These are phyloP conservation scores for Globisporangium paddicum DNA, from an alignment of 352 stramenopile species.

Conservation along the genomic window DNA sequence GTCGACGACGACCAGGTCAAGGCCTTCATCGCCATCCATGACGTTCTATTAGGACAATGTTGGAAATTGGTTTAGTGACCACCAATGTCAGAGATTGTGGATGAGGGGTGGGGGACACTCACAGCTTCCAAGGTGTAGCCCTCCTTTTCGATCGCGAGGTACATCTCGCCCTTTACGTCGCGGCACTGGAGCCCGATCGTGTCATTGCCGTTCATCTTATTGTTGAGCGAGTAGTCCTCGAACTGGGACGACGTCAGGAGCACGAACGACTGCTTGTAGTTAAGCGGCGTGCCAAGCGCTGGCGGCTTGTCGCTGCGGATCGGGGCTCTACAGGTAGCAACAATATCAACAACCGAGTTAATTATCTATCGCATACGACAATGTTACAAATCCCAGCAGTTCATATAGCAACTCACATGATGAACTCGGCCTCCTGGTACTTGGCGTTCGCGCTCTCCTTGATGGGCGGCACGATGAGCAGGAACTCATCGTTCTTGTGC, in stretches of 20 bases:
- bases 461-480: constrained; percentile 52
- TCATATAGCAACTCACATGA: constrained; percentile 36
- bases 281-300: constrained; percentile 38
- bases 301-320: constrained; percentile 49
- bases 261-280: constrained; percentile 66
- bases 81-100: neutral
- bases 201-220: constrained; percentile 60
- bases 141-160: constrained; percentile 56
- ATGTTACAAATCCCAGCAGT: no score
- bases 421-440: constrained; percentile 61
- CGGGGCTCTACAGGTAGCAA: constrained; percentile 17
- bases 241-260: constrained; percentile 53
- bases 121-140: constrained; percentile 39
- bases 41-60: constrained; percentile 21
- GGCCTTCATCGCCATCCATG: constrained; percentile 30
- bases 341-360: neutral
- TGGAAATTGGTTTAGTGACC: neutral
- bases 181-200: constrained; percentile 47
- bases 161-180: constrained; percentile 68
- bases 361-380: neutral
- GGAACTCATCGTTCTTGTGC: constrained; percentile 34
- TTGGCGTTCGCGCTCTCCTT: constrained; percentile 35
- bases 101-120: constrained; percentile 1
- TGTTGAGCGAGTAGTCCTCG: constrained; percentile 70
- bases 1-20: constrained; percentile 56